phyloP scores from a whole-genome alignment of 257 asterid genomes.

The Nicotiana benthamiana region DNA sequence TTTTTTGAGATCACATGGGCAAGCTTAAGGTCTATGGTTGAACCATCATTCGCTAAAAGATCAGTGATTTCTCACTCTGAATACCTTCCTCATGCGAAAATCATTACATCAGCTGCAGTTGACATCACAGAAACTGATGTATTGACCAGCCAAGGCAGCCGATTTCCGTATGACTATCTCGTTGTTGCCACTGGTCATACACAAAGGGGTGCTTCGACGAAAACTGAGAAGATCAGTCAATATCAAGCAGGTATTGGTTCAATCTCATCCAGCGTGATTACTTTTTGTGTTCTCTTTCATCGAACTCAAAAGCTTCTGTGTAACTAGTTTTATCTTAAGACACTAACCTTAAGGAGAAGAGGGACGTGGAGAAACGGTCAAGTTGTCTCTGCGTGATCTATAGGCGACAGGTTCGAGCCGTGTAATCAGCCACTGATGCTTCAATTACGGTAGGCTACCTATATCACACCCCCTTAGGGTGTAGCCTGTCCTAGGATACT shows the following conservation, averaged over 20 bases:
- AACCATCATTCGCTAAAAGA: slow-evolving; percentile 74
- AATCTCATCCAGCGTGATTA: neutral
- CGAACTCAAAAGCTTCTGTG: neutral
- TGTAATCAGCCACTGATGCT: too few species aligned
- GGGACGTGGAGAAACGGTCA: too few species aligned
- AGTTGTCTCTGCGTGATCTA: too few species aligned
- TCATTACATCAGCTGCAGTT: slow-evolving; percentile 52
- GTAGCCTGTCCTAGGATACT: too few species aligned
- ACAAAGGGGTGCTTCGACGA: slow-evolving; percentile 28
- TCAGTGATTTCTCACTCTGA: slow-evolving; percentile 60
- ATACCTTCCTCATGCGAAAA: slow-evolving; percentile 51
- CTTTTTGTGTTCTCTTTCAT: neutral
- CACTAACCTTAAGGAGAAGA: too few species aligned
- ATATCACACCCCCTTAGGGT: too few species aligned
- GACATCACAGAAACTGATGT: slow-evolving; percentile 51
- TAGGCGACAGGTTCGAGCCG: too few species aligned
- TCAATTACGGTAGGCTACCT: too few species aligned
- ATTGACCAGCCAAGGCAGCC: slow-evolving; percentile 48
- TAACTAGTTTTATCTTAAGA: neutral
- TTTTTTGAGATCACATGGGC: slow-evolving; percentile 82
- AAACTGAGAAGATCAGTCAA: slow-evolving; percentile 40
- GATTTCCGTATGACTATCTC: slow-evolving; percentile 60
- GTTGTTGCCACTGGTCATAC: slow-evolving; percentile 83
- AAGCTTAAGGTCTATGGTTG: slow-evolving; percentile 70
- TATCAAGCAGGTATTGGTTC: slow-evolving; percentile 51